Base-by-base conservation (phyloP, 2,329 filamentous ascomycete genomes). In the Aspergillus arachidicola region DNA sequence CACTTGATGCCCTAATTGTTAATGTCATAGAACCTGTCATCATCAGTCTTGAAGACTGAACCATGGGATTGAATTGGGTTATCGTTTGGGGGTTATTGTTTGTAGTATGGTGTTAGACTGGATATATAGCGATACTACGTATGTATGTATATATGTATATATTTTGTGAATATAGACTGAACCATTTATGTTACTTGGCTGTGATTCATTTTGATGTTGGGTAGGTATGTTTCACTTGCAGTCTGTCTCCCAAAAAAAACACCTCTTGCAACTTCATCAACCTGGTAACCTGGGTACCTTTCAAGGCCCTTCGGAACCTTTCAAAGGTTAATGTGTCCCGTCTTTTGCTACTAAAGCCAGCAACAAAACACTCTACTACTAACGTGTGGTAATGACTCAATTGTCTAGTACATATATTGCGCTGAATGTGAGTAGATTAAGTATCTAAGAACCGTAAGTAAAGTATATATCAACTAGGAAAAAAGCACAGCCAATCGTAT, bases 21-120 rank as follows among this genome's bases (percentile, higher is more conserved):
- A 70, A 69, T 70, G 64, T 61, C 60, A 66, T 69, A 70, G 63
- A 69, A 43, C 57, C 51, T 59, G 60, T 58, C n/a, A 36, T 57
- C 51, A 43, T 57, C 46, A 32, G 38, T 57, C 23, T 59, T 53
- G 51, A 53, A 61, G 43, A 21, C 55, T 50, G 6, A 43, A 19
- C 14, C 26, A 30, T n/a, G 54, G 28, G 51, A 55, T 32, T 36
- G 51, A 55, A 19, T 55, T 19, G 51, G 51, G 32, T n/a, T 38
- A 19, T 28, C 14, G 19, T 21, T 55, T 58, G 55, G 48, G 53
- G n/a, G 19, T 19, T 21, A 54, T 30, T 59, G 58, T 55, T 30
- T 59, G 58, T 55, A 30, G 58, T 41, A 21, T 55, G 51, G 51
- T 38, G 32, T 36, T 55, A 55, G 14, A 45, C 9, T 51, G 57